A percentile compares a stretch with the other conserved stretches of the same genome.
Conservation (phyloP, 805 yeast species). For the Schwanniomyces sp. region DNA sequence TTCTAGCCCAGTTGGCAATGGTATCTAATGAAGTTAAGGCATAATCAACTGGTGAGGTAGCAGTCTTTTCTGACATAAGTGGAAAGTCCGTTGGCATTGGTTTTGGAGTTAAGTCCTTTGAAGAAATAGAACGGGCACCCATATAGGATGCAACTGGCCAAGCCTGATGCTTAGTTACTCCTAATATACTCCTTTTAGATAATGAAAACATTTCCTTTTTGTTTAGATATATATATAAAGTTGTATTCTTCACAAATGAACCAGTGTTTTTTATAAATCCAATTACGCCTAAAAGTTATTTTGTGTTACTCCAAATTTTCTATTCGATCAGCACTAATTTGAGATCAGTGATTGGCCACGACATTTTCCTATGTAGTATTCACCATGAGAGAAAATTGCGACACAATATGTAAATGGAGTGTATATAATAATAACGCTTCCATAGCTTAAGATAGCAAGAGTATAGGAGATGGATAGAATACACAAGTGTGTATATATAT, state of each 20-base stretch:
- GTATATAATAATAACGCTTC: too few species aligned
- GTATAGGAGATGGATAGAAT: too few species aligned
- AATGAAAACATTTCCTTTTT: conserved; percentile 23
- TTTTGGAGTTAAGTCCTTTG: conserved; percentile 49
- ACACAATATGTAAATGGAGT: background rate
- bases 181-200: conserved; percentile 24
- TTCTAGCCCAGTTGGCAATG: conserved; percentile 88
- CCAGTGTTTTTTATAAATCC: background rate
- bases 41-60: conserved; percentile 64
- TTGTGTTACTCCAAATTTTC: conserved; percentile 11
- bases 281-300: background rate
- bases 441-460: too few species aligned
- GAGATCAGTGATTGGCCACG: conserved; percentile 32
- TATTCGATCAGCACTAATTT: conserved; percentile 36
- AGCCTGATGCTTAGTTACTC: conserved; percentile 16
- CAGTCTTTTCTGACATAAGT: conserved; percentile 61
- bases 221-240: background rate
- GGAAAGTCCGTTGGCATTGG: conserved; percentile 67
- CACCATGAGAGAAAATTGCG: background rate
- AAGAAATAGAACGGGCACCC: conserved; percentile 26
- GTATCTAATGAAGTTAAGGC: conserved; percentile 80
- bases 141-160: conserved; percentile 13
- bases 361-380: conserved; percentile 6
- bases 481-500: too few species aligned
- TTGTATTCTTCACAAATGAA: background rate